phyloP scores from a whole-genome alignment of 1,284 basidiomycete species.

The Coriolopsis trogii region DNA sequence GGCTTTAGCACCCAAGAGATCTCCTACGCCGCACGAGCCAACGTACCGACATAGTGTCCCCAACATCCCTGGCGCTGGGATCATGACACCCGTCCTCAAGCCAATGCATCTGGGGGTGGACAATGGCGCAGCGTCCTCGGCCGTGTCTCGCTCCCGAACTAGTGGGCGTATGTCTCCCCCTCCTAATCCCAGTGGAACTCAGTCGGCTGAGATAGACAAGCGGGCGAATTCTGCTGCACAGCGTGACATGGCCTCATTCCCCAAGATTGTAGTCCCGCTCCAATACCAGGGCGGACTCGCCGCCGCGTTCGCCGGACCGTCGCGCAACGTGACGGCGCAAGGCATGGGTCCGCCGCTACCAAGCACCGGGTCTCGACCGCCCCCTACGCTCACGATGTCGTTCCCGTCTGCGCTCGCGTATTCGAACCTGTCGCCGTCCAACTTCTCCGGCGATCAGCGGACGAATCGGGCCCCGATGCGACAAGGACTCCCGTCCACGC shows the following conservation, averaged over 20 bases:
- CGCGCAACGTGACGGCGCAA: neutral
- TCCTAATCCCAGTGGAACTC: conserved; percentile 10
- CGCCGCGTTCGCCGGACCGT: conserved; percentile 10
- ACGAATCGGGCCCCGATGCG: conserved; percentile 2
- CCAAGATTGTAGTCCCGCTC: neutral
- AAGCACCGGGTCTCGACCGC: neutral
- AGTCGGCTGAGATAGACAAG: conserved; percentile 6
- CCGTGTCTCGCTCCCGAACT: conserved; percentile 5
- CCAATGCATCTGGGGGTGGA: conserved; percentile 9
- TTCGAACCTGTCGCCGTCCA: conserved; percentile 31
- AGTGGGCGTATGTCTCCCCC: conserved; percentile 18
- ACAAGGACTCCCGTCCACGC: conserved; percentile 9
- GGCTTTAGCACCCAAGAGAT: conserved; percentile 36
- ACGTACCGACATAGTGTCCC: neutral
- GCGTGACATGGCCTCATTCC: neutral
- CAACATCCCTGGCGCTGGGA: conserved; percentile 18
- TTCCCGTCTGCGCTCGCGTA: conserved; percentile 30
- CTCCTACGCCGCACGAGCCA: conserved; percentile 32
- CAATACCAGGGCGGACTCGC: conserved; percentile 12
- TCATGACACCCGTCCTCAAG: conserved; percentile 20
- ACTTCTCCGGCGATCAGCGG: conserved; percentile 20
- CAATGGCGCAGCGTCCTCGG: conserved; percentile 1
- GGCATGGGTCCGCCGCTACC: neutral
- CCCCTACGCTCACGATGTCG: conserved; percentile 25
- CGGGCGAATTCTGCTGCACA: neutral